Conservation (phyloP, 495 filamentous ascomycete species). For the Barbatosphaeria neglecta region DNA sequence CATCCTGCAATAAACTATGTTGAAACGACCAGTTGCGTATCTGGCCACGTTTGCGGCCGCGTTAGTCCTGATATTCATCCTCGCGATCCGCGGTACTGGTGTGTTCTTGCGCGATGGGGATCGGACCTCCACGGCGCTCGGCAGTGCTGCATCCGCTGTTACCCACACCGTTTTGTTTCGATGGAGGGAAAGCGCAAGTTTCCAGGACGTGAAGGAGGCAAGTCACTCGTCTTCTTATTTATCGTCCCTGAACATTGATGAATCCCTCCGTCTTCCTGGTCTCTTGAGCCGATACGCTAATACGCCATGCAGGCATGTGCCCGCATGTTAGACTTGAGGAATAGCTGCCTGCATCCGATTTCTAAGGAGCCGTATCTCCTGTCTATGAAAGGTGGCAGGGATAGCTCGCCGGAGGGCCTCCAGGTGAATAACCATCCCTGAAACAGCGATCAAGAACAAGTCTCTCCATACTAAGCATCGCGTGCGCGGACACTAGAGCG, state of each 20-base stretch:
- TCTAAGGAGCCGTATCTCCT: constrained; percentile 46
- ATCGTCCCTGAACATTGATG: no score
- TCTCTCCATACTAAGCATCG: no score
- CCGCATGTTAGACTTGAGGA: constrained; percentile 22
- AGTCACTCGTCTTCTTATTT: no score
- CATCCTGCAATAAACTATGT: background rate
- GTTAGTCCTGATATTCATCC: no score
- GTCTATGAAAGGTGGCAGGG: constrained; percentile 43
- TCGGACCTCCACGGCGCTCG: background rate
- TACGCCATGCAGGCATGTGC: constrained; percentile 9
- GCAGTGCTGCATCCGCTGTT: constrained; percentile 40
- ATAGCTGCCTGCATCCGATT: constrained; percentile 36
- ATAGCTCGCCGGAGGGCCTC: constrained; percentile 53
- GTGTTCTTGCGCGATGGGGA: no score
- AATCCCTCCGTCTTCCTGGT: no score
- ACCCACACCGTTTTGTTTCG: constrained; percentile 52
- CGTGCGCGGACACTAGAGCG: constrained; percentile 28
- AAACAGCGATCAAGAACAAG: no score
- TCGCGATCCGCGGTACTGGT: no score
- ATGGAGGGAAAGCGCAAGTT: constrained; percentile 36
- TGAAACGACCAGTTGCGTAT: background rate
- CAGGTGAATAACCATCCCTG: constrained; percentile 37
- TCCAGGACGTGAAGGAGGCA: constrained; percentile 39
- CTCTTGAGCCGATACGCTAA: background rate
- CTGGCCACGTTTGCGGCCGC: no score